phyloP scores from a whole-genome alignment of 164 flowering plant genomes.

The Paratinospora sagittata region DNA sequence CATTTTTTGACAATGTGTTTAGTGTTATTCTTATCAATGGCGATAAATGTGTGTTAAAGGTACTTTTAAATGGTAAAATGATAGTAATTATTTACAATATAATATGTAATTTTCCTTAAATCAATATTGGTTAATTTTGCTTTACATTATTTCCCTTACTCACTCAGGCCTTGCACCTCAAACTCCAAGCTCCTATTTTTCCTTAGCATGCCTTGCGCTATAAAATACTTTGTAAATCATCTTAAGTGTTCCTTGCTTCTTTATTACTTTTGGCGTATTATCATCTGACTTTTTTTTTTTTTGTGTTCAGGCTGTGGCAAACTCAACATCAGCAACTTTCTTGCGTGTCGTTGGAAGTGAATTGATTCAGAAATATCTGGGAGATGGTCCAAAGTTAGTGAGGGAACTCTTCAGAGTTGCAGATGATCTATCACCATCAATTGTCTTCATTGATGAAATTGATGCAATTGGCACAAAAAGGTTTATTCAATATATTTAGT shows the following conservation, averaged over 20 bases:
- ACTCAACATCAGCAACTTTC: slow-evolving; percentile 93
- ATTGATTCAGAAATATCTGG: slow-evolving; percentile 79
- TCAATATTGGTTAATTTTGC: too few relatives aligned
- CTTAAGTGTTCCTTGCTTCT: background rate
- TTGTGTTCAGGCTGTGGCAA: slow-evolving; percentile 79
- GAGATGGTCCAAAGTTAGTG: slow-evolving; percentile 92
- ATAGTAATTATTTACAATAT: too few relatives aligned
- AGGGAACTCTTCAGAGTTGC: slow-evolving; percentile 94
- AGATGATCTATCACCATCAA: slow-evolving; percentile 91
- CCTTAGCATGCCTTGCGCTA: too few relatives aligned
- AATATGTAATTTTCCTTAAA: too few relatives aligned
- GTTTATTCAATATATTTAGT: slow-evolving; percentile 22
- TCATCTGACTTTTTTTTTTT: background rate
- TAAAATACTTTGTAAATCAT: too few relatives aligned
- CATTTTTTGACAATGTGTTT: too few relatives aligned
- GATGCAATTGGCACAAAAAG: slow-evolving; percentile 95
- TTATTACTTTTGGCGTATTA: background rate
- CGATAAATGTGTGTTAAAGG: too few relatives aligned
- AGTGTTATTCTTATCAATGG: too few relatives aligned
- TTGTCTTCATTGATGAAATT: slow-evolving; percentile 94
- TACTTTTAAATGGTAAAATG: too few relatives aligned
- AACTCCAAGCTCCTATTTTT: too few relatives aligned
- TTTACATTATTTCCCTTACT: too few relatives aligned
- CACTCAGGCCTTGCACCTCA: too few relatives aligned
- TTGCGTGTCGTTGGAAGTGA: slow-evolving; percentile 94